A percentile compares a stretch with the other conserved stretches of the same genome.
These are phyloP conservation scores for Penicillium sp. DNA, from an alignment of 2,329 filamentous ascomycete species.

Conservation along the genomic window DNA sequence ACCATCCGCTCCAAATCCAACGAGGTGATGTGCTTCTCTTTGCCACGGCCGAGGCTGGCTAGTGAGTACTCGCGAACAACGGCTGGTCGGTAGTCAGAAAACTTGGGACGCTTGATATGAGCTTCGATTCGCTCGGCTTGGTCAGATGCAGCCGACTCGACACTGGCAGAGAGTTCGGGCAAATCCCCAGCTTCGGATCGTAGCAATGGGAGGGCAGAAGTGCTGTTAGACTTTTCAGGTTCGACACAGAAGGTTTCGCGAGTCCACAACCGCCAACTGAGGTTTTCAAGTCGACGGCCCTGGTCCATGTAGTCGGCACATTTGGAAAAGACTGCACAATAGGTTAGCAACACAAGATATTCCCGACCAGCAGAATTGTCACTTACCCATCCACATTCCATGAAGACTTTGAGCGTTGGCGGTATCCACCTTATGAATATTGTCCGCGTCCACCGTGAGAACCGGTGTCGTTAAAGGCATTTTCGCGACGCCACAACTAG, in stretches of 20 bases:
- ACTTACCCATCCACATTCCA: conserved; percentile 92
- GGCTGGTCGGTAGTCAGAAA: conserved; percentile 56
- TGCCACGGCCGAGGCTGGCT: conserved; percentile 59
- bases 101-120: conserved; percentile 52
- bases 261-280: conserved; percentile 93
- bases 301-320: conserved; percentile 91
- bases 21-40: conserved; percentile 83
- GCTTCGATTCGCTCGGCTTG: conserved; percentile 48
- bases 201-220: conserved; percentile 43
- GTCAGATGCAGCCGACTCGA: conserved; percentile 61
- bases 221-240: conserved; percentile 45
- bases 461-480: conserved; percentile 89
- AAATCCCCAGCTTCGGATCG: conserved; percentile 45
- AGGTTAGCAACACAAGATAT: neutral
- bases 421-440: conserved; percentile 91
- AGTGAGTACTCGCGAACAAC: conserved; percentile 48
- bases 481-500: conserved; percentile 25
- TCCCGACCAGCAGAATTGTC: conserved; percentile 10
- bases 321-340: conserved; percentile 69
- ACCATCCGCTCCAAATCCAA: conserved; percentile 91
- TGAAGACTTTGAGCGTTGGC: conserved; percentile 85
- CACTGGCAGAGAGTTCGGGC: conserved; percentile 66
- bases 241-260: conserved; percentile 85
- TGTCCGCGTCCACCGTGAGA: conserved; percentile 79
- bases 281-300: conserved; percentile 82